These are phyloP conservation scores for Adansonia digitata DNA, from an alignment of 345 rosid genomes.

Conservation along the genomic window DNA sequence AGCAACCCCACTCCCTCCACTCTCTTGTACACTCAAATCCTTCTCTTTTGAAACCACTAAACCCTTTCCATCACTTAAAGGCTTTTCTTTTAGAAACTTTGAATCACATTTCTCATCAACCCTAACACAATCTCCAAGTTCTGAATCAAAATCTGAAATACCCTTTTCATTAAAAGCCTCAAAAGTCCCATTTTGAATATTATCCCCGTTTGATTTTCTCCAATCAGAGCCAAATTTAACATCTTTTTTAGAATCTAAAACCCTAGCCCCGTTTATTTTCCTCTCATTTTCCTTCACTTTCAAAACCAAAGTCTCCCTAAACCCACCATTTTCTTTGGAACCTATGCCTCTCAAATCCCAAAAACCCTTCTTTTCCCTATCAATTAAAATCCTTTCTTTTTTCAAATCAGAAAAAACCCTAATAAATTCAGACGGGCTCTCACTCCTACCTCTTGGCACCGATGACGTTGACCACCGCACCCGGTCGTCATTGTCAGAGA, in stretches of 20 bases:
- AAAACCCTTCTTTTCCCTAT: slow-evolving; percentile 21
- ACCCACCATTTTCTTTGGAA: slow-evolving; percentile 33
- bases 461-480: slow-evolving; percentile 49
- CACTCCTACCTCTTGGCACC: slow-evolving; percentile 73
- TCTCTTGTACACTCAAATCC: slow-evolving; percentile 29
- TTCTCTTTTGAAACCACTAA: slow-evolving; percentile 40
- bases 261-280: slow-evolving; percentile 16
- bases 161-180: slow-evolving; percentile 12
- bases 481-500: slow-evolving; percentile 31
- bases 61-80: slow-evolving; percentile 28
- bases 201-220: slow-evolving; percentile 21
- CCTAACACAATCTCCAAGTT: slow-evolving; percentile 9
- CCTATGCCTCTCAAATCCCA: slow-evolving; percentile 21
- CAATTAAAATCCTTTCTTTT: slow-evolving; percentile 35
- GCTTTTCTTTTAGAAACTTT: slow-evolving; percentile 28
- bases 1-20: slow-evolving; percentile 13
- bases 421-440: slow-evolving; percentile 70
- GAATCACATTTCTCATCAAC: slow-evolving; percentile 23
- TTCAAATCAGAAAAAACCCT: slow-evolving; percentile 45
- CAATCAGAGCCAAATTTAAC: slow-evolving; percentile 16
- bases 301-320: slow-evolving; percentile 20
- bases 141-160: slow-evolving; percentile 20
- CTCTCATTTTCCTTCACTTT: slow-evolving; percentile 26
- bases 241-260: slow-evolving; percentile 14
- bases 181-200: slow-evolving; percentile 8